phyloP scores from a whole-genome alignment of 768 basidiomycete genomes.

The Hysterangium stoloniferum region DNA sequence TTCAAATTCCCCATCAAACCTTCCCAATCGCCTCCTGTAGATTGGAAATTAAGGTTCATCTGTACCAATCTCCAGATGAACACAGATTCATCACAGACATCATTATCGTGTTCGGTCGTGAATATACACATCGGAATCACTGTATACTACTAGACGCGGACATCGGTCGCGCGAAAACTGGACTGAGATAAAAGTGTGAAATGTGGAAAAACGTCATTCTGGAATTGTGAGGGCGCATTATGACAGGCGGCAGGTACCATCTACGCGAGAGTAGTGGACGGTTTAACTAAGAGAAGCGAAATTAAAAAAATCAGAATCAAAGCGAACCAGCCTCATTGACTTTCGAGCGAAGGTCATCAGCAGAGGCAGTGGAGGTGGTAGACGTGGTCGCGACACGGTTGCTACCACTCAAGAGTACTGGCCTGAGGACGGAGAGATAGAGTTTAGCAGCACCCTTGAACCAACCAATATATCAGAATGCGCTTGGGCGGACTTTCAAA shows the following conservation, averaged over 20 bases:
- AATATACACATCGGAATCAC: neutral
- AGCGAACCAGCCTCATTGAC: slow-evolving; percentile 7
- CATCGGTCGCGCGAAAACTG: neutral
- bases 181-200: no score
- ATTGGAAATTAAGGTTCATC: no score
- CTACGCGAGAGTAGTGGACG: neutral
- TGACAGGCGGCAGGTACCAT: neutral
- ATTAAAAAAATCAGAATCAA: neutral
- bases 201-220: no score
- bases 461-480: slow-evolving; percentile 8
- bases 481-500: neutral
- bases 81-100: slow-evolving; percentile 1
- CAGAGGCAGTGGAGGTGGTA: slow-evolving; percentile 45
- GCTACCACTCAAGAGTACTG: slow-evolving; percentile 61
- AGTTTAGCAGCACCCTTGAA: slow-evolving; percentile 77
- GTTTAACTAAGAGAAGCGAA: neutral
- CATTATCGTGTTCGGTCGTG: neutral
- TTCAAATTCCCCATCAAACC: no score
- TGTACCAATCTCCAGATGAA: no score
- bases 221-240: neutral
- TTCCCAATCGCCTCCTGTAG: no score
- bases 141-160: neutral
- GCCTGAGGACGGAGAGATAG: slow-evolving; percentile 72
- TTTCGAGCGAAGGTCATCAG: slow-evolving; percentile 34
- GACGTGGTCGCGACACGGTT: slow-evolving; percentile 23